Evolutionary conservation across 1,284 basidiomycete genomes (phyloP).

Genomic region (Veloporphyrellus conicus): DNA sequence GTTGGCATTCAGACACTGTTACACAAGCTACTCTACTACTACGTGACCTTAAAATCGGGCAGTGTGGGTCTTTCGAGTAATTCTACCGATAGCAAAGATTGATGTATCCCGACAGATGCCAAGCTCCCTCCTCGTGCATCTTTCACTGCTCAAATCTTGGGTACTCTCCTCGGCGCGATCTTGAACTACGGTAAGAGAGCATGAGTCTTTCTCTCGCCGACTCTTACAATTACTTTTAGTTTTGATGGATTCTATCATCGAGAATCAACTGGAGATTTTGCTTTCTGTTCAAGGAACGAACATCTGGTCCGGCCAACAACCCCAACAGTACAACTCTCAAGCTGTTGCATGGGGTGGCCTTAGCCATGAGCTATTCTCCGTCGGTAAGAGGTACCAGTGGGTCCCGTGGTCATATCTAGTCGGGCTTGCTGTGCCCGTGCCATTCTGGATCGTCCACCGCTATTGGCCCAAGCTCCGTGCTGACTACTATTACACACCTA

Average conservation of each 20-base stretch:
- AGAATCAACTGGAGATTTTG: slow-evolving; percentile 49
- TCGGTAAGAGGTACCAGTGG: slow-evolving; percentile 53
- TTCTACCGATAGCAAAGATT: slow-evolving; percentile 1
- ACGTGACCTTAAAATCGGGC: slow-evolving; percentile 57
- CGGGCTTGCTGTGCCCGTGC: slow-evolving; percentile 49
- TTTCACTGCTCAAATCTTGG: slow-evolving; percentile 58
- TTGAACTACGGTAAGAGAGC: slow-evolving; percentile 49
- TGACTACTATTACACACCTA: slow-evolving; percentile 44
- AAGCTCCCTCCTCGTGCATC: slow-evolving; percentile 66
- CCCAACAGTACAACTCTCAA: slow-evolving; percentile 57
- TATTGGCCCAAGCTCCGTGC: slow-evolving; percentile 39
- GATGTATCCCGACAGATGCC: slow-evolving; percentile 37
- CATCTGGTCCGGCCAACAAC: slow-evolving; percentile 59
- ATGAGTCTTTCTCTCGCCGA: not conserved
- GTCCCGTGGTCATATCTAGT: slow-evolving; percentile 54
- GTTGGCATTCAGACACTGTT: slow-evolving; percentile 36
- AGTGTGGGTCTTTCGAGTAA: slow-evolving; percentile 35
- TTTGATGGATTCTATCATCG: slow-evolving; percentile 60
- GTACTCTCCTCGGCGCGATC: slow-evolving; percentile 44
- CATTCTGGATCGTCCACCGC: slow-evolving; percentile 54
- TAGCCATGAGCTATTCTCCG: slow-evolving; percentile 53
- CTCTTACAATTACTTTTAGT: slow-evolving; percentile 12
- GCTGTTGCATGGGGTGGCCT: slow-evolving; percentile 67
- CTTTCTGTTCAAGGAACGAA: slow-evolving; percentile 47
- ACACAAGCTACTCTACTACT: slow-evolving; percentile 44